Conservation (phyloP, 441 rosid genomes). For the Melastoma candidum region DNA sequence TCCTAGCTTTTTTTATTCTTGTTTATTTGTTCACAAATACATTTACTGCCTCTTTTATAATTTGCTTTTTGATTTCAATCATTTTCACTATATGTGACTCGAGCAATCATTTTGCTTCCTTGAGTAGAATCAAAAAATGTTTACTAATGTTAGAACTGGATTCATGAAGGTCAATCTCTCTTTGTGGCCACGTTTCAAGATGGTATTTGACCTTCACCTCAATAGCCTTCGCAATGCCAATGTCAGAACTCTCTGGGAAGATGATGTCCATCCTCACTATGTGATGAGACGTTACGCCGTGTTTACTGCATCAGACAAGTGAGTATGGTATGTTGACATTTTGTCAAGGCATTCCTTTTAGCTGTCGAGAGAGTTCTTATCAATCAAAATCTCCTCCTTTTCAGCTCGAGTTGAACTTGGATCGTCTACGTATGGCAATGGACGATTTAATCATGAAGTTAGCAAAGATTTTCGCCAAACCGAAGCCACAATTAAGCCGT, state of each 20-base stretch:
- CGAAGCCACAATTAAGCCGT: slow-evolving; percentile 77
- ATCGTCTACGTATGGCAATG: slow-evolving; percentile 88
- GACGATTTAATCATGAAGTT: slow-evolving; percentile 89
- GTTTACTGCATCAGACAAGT: slow-evolving; percentile 98
- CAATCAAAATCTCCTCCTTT: slow-evolving; percentile 10
- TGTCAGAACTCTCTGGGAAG: slow-evolving; percentile 89
- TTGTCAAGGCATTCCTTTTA: not conserved
- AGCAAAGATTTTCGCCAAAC: slow-evolving; percentile 61
- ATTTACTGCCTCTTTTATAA: slow-evolving; percentile 1
- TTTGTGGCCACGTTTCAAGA: slow-evolving; percentile 97
- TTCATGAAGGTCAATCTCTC: slow-evolving; percentile 69
- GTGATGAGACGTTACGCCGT: slow-evolving; percentile 99
- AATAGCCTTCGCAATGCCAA: slow-evolving; percentile 90
- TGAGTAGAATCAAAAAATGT: slow-evolving; percentile 1
- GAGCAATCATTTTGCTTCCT: not conserved
- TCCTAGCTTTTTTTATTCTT: not conserved
- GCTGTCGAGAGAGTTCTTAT: slow-evolving; percentile 5
- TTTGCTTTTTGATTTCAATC: not conserved
- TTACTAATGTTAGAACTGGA: slow-evolving; percentile 7
- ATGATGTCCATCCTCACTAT: slow-evolving; percentile 98
- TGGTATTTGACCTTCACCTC: slow-evolving; percentile 92
- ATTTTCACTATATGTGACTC: not conserved
- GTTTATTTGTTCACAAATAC: not conserved
- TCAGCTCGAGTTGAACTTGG: slow-evolving; percentile 98
- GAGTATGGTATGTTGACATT: not conserved